phyloP scores from a whole-genome alignment of 768 basidiomycete genomes.

The Thelephora ganbajun region DNA sequence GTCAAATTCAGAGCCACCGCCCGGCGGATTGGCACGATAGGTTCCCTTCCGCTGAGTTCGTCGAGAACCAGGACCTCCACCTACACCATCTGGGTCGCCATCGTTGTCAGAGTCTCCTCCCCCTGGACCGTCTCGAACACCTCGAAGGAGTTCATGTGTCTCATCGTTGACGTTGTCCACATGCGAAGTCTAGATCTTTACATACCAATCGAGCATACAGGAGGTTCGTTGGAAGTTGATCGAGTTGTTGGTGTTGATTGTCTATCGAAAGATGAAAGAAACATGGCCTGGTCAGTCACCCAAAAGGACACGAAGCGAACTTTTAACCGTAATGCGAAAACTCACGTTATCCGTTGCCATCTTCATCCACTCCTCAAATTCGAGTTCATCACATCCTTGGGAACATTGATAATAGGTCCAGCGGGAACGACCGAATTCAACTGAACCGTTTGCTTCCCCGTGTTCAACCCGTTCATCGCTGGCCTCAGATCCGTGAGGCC shows the following conservation, averaged over 20 bases:
- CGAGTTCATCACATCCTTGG: constrained; percentile 72
- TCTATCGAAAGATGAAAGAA: constrained; percentile 34
- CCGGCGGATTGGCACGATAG: constrained; percentile 66
- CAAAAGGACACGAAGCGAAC: neutral
- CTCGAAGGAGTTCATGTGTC: too few species aligned
- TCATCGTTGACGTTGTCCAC: constrained; percentile 96
- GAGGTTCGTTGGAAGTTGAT: constrained; percentile 99
- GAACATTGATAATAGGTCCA: constrained; percentile 43
- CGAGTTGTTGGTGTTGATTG: constrained; percentile 99
- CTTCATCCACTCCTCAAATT: constrained; percentile 99
- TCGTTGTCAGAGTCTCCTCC: too few species aligned
- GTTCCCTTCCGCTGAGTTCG: constrained; percentile 36
- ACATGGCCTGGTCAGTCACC: neutral
- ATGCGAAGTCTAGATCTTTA: constrained; percentile 98
- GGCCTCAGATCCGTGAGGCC: constrained; percentile 52
- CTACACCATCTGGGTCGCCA: constrained; percentile 64
- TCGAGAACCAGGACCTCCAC: constrained; percentile 41
- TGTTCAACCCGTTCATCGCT: constrained; percentile 27
- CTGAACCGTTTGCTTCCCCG: too few species aligned
- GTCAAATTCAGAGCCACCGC: constrained; percentile 49
- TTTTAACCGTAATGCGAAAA: too few species aligned
- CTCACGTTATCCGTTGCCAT: too few species aligned
- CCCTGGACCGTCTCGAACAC: too few species aligned
- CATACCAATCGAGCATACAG: constrained; percentile 93
- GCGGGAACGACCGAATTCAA: too few species aligned